Evolutionary conservation across 352 stramenopile genomes (phyloP).

Genomic region (Globisporangium yorkense): DNA sequence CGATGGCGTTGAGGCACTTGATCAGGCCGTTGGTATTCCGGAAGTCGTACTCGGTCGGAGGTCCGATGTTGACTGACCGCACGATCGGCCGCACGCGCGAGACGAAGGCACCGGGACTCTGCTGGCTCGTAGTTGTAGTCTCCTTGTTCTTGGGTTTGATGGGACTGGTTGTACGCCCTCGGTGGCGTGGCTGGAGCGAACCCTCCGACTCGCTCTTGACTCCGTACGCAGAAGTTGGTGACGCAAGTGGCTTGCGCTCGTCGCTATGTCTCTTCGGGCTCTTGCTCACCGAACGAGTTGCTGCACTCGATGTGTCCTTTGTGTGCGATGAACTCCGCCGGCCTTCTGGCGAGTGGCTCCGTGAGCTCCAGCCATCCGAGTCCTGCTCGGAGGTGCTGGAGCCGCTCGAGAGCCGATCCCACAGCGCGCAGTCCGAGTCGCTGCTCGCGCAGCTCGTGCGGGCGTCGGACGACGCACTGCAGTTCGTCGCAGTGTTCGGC

Average conservation of each 20-base stretch:
- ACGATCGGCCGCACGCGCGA: conserved; percentile 52
- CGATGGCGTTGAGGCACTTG: conserved; percentile 73
- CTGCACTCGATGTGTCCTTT: background rate
- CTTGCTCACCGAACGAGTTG: conserved; percentile 2
- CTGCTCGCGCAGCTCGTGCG: conserved; percentile 42
- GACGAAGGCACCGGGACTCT: conserved; percentile 3
- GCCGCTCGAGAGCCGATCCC: conserved; percentile 36
- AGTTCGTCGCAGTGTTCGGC: conserved; percentile 3
- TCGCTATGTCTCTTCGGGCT: conserved; percentile 1
- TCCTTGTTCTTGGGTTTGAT: background rate
- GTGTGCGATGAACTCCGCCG: background rate
- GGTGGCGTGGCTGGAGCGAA: background rate
- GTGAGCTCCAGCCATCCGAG: conserved; percentile 14
- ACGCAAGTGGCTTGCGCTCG: background rate
- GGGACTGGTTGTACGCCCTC: conserved; percentile 7
- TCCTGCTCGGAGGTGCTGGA: conserved; percentile 26
- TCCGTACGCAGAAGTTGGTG: background rate
- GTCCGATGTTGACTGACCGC: conserved; percentile 40
- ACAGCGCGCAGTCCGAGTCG: conserved; percentile 21
- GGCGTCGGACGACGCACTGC: conserved; percentile 24
- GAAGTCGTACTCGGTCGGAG: conserved; percentile 71
- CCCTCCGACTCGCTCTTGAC: background rate
- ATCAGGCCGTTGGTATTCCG: conserved; percentile 73
- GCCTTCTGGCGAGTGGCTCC: conserved; percentile 11
- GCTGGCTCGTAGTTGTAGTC: background rate